Percentiles rank a stretch among this genome's conserved stretches.
These are phyloP conservation scores for Sphaerobolus stellatus DNA, from an alignment of 1,284 basidiomycete genomes.

Conservation along the genomic window DNA sequence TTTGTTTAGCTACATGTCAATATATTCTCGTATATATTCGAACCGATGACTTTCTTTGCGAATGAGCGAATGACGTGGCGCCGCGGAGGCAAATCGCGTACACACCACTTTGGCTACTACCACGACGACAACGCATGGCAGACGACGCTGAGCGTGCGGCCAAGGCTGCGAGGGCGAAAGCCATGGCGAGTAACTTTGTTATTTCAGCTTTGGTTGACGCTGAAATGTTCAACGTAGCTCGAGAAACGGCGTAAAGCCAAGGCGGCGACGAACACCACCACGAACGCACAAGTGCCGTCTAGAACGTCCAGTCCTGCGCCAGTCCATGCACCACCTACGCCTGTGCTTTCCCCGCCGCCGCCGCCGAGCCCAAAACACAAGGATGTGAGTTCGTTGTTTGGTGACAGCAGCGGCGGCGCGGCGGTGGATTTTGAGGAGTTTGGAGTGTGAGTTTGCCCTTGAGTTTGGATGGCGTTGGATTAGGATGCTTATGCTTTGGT, in stretches of 20 bases:
- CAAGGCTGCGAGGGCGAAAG: conserved; percentile 77
- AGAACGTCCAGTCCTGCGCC: conserved; percentile 51
- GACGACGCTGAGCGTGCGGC: conserved; percentile 71
- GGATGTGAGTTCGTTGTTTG: conserved; percentile 9
- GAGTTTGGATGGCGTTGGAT: conserved; percentile 17
- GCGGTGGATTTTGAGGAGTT: conserved; percentile 5
- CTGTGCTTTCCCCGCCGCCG: conserved; percentile 16
- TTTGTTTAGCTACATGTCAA: too few relatives aligned
- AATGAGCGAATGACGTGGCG: too few relatives aligned
- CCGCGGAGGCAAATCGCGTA: too few relatives aligned
- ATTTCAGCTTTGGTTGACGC: not conserved
- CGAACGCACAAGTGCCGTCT: conserved; percentile 39
- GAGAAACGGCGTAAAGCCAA: conserved; percentile 72
- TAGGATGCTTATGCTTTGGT: conserved; percentile 24
- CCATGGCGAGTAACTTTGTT: conserved; percentile 50
- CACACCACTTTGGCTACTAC: too few relatives aligned
- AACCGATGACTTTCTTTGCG: too few relatives aligned
- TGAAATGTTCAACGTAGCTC: conserved; percentile 43
- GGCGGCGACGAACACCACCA: conserved; percentile 37
- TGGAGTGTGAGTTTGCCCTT: conserved; percentile 8
- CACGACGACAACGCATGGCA: conserved; percentile 36
- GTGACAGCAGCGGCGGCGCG: not conserved
- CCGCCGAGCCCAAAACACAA: not conserved
- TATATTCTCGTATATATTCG: too few relatives aligned
- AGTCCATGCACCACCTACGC: conserved; percentile 22